Percentiles rank a stretch among this genome's conserved stretches.
phyloP scores from a whole-genome alignment of 164 flowering plant genomes.

The Tetracentron sinense region DNA sequence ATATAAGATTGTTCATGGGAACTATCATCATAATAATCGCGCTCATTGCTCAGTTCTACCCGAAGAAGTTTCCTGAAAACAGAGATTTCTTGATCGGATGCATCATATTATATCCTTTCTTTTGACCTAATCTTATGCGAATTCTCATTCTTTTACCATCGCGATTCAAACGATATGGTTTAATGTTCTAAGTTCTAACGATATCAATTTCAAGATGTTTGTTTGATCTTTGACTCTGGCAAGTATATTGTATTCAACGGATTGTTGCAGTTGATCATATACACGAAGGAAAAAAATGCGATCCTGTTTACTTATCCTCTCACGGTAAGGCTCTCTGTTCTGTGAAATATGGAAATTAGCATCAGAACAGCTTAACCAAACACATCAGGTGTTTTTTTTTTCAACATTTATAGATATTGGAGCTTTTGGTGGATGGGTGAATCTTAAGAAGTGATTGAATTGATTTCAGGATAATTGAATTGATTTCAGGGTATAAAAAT shows the following conservation, averaged over 20 bases:
- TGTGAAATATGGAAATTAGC: neutral
- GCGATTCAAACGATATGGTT: neutral
- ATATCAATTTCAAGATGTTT: neutral
- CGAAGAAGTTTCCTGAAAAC: constrained; percentile 91
- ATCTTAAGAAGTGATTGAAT: neutral
- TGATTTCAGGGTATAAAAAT: too few relatives aligned
- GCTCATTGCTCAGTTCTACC: constrained; percentile 84
- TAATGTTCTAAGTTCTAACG: neutral
- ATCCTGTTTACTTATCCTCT: constrained; percentile 83
- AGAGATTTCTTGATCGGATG: constrained; percentile 68
- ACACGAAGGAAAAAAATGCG: constrained; percentile 83
- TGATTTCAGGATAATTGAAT: too few relatives aligned
- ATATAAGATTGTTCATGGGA: constrained; percentile 63
- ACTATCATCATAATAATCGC: constrained; percentile 63
- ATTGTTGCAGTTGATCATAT: constrained; percentile 71
- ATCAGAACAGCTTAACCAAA: neutral
- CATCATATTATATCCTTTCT: constrained; percentile 82
- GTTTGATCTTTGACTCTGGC: constrained; percentile 59
- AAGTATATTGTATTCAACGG: constrained; percentile 63
- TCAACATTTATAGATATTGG: neutral
- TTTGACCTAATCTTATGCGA: neutral
- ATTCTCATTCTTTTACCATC: neutral
- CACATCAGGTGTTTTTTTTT: neutral
- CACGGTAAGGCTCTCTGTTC: constrained; percentile 35
- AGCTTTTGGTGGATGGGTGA: neutral